Evolutionary conservation across 169 alveolate genomes (phyloP).

Genomic region (Eimeria falciformis): DNA sequence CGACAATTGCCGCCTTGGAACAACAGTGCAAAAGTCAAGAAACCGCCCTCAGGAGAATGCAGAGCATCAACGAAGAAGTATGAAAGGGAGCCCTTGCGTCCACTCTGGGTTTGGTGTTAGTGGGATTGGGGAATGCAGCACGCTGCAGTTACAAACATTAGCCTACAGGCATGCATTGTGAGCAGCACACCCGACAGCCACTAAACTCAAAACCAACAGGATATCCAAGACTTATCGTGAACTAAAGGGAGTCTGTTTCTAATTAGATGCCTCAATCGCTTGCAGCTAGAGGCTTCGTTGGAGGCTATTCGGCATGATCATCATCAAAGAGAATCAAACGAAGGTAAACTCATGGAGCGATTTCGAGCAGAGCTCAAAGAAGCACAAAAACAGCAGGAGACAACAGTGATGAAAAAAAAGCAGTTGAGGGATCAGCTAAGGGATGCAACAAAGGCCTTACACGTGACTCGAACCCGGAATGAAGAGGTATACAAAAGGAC

Average conservation of each 20-base stretch:
- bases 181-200: too few species aligned
- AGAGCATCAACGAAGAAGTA: conserved; percentile 52
- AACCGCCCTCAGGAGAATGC: conserved; percentile 56
- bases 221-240: too few species aligned
- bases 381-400: conserved; percentile 38
- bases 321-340: conserved; percentile 22
- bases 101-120: background rate
- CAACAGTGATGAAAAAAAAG: conserved; percentile 35
- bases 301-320: conserved; percentile 53
- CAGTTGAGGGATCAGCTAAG: conserved; percentile 52
- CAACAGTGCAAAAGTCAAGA: conserved; percentile 58
- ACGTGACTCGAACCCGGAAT: conserved; percentile 57
- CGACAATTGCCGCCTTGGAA: conserved; percentile 48
- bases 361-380: conserved; percentile 13
- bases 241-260: too few species aligned
- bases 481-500: conserved; percentile 45
- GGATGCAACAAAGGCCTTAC: conserved; percentile 52
- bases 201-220: too few species aligned
- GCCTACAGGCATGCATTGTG: too few species aligned
- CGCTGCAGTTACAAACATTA: too few species aligned
- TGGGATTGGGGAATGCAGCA: too few species aligned
- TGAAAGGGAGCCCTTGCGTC: background rate
- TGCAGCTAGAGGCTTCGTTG: conserved; percentile 65
- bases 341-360: background rate
- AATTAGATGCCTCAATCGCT: too few species aligned